phyloP scores from a whole-genome alignment of 1,139 yeast genomes.

The Schwanniomyces etchellsii region DNA sequence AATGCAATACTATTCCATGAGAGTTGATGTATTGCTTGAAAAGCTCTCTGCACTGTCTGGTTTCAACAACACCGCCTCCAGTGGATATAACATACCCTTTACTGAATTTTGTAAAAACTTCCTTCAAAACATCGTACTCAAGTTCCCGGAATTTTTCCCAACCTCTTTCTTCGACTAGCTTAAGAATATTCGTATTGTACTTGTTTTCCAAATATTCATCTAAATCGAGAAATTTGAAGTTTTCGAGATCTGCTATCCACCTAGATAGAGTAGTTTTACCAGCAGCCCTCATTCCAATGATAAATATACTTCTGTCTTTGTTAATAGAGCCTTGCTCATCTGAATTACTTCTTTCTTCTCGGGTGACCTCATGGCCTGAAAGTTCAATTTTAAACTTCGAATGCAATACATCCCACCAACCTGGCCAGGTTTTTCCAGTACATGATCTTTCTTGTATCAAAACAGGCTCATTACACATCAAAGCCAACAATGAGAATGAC shows the following conservation, averaged over 20 bases:
- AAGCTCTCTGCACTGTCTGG: constrained; percentile 55
- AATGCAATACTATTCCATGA: constrained; percentile 79
- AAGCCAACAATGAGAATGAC: constrained; percentile 88
- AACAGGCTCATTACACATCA: constrained; percentile 50
- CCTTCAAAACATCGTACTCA: constrained; percentile 58
- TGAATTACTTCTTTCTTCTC: constrained; percentile 6
- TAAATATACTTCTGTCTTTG: constrained; percentile 56
- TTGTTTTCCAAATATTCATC: constrained; percentile 66
- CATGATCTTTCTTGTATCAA: constrained; percentile 81
- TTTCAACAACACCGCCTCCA: constrained; percentile 96
- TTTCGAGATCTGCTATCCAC: constrained; percentile 71
- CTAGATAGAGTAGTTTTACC: constrained; percentile 87
- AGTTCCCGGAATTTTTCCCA: constrained; percentile 81
- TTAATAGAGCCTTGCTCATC: constrained; percentile 11
- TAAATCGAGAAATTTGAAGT: constrained; percentile 70
- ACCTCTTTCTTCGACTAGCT: constrained; percentile 61
- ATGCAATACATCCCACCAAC: constrained; percentile 96
- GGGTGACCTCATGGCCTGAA: constrained; percentile 58
- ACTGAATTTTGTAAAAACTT: constrained; percentile 42
- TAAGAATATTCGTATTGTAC: constrained; percentile 53
- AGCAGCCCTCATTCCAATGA: constrained; percentile 98
- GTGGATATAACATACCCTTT: constrained; percentile 75
- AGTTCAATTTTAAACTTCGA: constrained; percentile 58
- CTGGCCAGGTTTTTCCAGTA: constrained; percentile 99
- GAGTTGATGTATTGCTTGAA: constrained; percentile 49